These are phyloP conservation scores for Vanrija sp. DNA, from an alignment of 1,284 basidiomycete genomes.

Conservation along the genomic window DNA sequence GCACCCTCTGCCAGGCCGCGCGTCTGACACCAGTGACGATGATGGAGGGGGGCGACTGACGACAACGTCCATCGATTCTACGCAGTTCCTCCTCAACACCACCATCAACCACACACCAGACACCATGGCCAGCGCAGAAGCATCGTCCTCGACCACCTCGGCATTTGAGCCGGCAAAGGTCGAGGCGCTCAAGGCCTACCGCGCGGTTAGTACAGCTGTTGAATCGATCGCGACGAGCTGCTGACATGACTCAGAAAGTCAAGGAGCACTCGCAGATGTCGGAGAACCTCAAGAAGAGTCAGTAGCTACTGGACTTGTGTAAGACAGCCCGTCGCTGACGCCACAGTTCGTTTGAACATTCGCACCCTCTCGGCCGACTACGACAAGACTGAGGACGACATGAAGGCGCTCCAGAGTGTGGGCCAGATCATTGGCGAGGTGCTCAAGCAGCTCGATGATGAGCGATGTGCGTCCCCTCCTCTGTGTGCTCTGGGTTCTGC, in stretches of 20 bases:
- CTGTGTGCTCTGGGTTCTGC: not conserved
- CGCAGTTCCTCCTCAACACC: not conserved
- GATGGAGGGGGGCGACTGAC: no score
- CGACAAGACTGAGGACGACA: constrained; percentile 97
- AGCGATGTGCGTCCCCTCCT: constrained; percentile 69
- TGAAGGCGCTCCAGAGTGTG: constrained; percentile 97
- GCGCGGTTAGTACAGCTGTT: constrained; percentile 33
- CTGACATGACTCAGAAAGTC: constrained; percentile 67
- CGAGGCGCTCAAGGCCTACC: constrained; percentile 49
- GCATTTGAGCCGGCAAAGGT: constrained; percentile 44
- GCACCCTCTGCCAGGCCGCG: not conserved
- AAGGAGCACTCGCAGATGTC: constrained; percentile 76
- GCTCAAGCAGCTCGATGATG: constrained; percentile 96
- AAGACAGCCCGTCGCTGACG: not conserved
- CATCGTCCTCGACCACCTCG: constrained; percentile 24
- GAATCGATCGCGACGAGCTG: not conserved
- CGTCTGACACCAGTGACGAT: constrained; percentile 2
- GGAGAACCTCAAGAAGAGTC: constrained; percentile 79
- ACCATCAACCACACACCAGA: not conserved
- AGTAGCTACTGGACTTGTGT: constrained; percentile 37
- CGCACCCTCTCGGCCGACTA: constrained; percentile 85
- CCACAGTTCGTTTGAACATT: constrained; percentile 51
- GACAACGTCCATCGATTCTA: not conserved
- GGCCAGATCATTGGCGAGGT: constrained; percentile 99
- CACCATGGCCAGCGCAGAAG: constrained; percentile 19